Percentiles rank a stretch among this genome's conserved stretches.
Conservation (phyloP, 2,329 filamentous ascomycete genomes). For the Colletotrichum tropicicola region DNA sequence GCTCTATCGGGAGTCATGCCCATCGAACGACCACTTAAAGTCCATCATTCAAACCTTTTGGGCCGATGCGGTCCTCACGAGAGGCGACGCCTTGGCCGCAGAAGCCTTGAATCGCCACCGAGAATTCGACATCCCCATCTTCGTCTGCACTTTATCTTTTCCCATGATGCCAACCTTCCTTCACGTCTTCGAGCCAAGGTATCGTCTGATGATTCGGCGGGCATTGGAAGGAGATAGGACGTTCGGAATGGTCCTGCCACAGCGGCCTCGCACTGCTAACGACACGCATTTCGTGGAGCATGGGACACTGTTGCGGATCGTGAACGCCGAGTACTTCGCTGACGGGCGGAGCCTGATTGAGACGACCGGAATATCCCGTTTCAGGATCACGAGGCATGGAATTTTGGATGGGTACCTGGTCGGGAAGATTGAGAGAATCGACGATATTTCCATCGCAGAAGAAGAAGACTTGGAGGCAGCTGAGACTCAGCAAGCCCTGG, state of each 20-base stretch:
- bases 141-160: slow-evolving; percentile 84
- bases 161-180: slow-evolving; percentile 86
- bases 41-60: slow-evolving; percentile 75
- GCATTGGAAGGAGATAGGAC: slow-evolving; percentile 76
- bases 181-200: slow-evolving; percentile 92
- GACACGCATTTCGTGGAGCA: slow-evolving; percentile 70
- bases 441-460: slow-evolving; percentile 83
- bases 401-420: slow-evolving; percentile 81
- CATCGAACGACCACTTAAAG: slow-evolving; percentile 70
- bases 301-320: slow-evolving; percentile 81
- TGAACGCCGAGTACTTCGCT: slow-evolving; percentile 75
- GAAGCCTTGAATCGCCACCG: slow-evolving; percentile 66
- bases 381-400: slow-evolving; percentile 73
- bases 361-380: slow-evolving; percentile 79
- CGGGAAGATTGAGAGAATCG: slow-evolving; percentile 78
- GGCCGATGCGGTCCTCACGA: slow-evolving; percentile 68
- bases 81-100: slow-evolving; percentile 61
- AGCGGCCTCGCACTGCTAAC: slow-evolving; percentile 51
- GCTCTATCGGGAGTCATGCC: slow-evolving; percentile 49
- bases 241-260: slow-evolving; percentile 88
- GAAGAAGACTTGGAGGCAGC: slow-evolving; percentile 80
- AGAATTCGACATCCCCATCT: slow-evolving; percentile 74
- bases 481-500: slow-evolving; percentile 58
- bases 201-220: slow-evolving; percentile 87
- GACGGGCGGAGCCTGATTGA: slow-evolving; percentile 87